Evolutionary conservation across 805 yeast species (phyloP).

Genomic region (Dipodascopsis uninucleata): DNA sequence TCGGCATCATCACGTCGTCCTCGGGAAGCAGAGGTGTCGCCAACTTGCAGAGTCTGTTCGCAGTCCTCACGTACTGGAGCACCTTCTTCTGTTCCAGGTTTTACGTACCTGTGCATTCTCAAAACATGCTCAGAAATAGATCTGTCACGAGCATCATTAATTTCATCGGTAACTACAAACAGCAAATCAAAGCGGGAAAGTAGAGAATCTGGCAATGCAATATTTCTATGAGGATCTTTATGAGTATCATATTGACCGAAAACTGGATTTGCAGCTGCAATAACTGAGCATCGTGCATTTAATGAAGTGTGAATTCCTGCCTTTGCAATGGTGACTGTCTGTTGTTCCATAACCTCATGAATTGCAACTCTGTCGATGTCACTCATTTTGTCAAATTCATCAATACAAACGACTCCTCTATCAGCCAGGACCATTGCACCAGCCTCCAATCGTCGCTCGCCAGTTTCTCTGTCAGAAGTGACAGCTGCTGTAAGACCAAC

Average conservation of each 20-base stretch:
- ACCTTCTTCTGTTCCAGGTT: slow-evolving; percentile 86
- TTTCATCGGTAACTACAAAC: slow-evolving; percentile 94
- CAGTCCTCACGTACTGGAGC: slow-evolving; percentile 80
- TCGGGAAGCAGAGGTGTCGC: slow-evolving; percentile 41
- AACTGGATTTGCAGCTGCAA: slow-evolving; percentile 97
- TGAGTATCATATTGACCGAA: slow-evolving; percentile 95
- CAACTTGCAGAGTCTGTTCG: slow-evolving; percentile 72
- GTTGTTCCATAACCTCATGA: slow-evolving; percentile 99
- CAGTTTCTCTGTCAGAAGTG: slow-evolving; percentile 92
- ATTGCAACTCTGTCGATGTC: slow-evolving; percentile 96
- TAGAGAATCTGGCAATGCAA: slow-evolving; percentile 93
- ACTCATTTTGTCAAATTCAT: slow-evolving; percentile 97
- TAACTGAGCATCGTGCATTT: slow-evolving; percentile 93
- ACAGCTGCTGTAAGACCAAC: slow-evolving; percentile 99
- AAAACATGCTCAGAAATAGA: slow-evolving; percentile 89
- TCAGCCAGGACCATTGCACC: slow-evolving; percentile 99
- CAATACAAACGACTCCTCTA: slow-evolving; percentile 95
- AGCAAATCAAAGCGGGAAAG: slow-evolving; percentile 94
- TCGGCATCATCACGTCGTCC: slow-evolving; percentile 58
- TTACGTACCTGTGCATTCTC: slow-evolving; percentile 85
- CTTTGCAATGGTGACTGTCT: slow-evolving; percentile 94
- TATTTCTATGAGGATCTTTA: slow-evolving; percentile 93
- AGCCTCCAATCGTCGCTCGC: slow-evolving; percentile 93
- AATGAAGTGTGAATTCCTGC: slow-evolving; percentile 97
- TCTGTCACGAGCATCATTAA: slow-evolving; percentile 78